Percentiles rank a stretch among this genome's conserved stretches.
Conservation (phyloP, 179 eudicot genomes). For the Silene coronaria region DNA sequence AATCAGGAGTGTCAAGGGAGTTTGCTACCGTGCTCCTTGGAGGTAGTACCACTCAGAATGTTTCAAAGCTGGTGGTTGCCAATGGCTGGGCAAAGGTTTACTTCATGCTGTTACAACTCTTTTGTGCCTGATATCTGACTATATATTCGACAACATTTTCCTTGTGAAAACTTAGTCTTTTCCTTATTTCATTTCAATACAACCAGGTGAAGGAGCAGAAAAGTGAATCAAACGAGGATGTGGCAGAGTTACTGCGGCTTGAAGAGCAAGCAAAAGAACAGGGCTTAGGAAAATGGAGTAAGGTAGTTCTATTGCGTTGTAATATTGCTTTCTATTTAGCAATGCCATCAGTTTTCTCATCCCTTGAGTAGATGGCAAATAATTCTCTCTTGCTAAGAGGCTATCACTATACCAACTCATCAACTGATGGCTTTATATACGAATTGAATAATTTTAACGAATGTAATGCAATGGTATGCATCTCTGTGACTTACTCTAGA, state of each 20-base stretch:
- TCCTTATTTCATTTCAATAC: background rate
- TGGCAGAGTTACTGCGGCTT: conserved; percentile 49
- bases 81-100: conserved; percentile 97
- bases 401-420: background rate
- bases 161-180: background rate
- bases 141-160: background rate
- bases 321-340: background rate
- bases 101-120: background rate
- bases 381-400: background rate
- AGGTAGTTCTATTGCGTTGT: conserved; percentile 39
- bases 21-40: conserved; percentile 75
- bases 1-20: conserved; percentile 60
- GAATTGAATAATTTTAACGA: background rate
- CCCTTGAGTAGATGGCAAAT: background rate
- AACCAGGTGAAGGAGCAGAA: conserved; percentile 82
- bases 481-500: background rate
- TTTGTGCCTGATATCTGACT: background rate
- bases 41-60: conserved; percentile 37
- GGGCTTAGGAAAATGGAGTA: conserved; percentile 84
- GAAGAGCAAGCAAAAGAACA: conserved; percentile 87
- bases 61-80: conserved; percentile 63
- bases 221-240: conserved; percentile 59
- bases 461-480: background rate
- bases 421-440: background rate
- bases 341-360: background rate